A percentile compares a stretch with the other conserved stretches of the same genome.
Conservation (phyloP, 495 filamentous ascomycete species). For the Penicillium bialowiezense region DNA sequence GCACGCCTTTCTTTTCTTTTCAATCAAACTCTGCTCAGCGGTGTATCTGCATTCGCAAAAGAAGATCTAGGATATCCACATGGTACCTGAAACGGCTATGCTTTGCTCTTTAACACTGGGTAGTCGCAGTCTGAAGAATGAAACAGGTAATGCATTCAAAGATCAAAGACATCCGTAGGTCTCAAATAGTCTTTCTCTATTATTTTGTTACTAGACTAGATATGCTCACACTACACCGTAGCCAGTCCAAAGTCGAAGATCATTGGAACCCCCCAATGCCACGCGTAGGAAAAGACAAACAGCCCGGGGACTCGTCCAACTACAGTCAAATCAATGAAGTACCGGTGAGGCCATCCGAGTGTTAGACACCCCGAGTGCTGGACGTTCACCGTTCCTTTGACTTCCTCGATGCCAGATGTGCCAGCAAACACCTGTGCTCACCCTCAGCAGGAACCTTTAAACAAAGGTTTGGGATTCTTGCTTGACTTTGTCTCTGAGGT, state of each 20-base stretch:
- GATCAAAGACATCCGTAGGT: slow-evolving; percentile 15
- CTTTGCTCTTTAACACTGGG: slow-evolving; percentile 23
- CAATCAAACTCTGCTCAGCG: no score
- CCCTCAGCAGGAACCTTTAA: slow-evolving; percentile 1
- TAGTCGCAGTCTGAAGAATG: slow-evolving; percentile 33
- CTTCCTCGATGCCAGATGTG: slow-evolving; percentile 4
- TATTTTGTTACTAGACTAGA: slow-evolving; percentile 1
- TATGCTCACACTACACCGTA: slow-evolving; percentile 19
- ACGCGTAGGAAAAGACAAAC: slow-evolving; percentile 19
- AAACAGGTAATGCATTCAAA: slow-evolving; percentile 40
- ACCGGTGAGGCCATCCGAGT: slow-evolving; percentile 7
- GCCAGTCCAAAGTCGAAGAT: slow-evolving; percentile 27
- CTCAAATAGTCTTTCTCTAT: slow-evolving; percentile 7
- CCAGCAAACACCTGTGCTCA: slow-evolving; percentile 10
- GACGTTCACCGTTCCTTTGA: slow-evolving; percentile 7
- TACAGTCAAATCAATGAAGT: slow-evolving; percentile 4
- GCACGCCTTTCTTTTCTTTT: no score
- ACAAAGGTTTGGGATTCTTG: slow-evolving; percentile 17
- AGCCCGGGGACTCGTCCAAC: slow-evolving; percentile 21
- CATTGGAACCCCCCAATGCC: slow-evolving; percentile 8
- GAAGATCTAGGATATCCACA: slow-evolving; percentile 54
- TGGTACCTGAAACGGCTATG: slow-evolving; percentile 36
- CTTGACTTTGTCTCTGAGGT: slow-evolving; percentile 12
- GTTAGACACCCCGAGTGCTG: slow-evolving; percentile 5
- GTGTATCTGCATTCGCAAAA: slow-evolving; percentile 1